These are phyloP conservation scores for Mortierella sp. DNA, from an alignment of 371 early-diverging fungal species.

Conservation along the genomic window DNA sequence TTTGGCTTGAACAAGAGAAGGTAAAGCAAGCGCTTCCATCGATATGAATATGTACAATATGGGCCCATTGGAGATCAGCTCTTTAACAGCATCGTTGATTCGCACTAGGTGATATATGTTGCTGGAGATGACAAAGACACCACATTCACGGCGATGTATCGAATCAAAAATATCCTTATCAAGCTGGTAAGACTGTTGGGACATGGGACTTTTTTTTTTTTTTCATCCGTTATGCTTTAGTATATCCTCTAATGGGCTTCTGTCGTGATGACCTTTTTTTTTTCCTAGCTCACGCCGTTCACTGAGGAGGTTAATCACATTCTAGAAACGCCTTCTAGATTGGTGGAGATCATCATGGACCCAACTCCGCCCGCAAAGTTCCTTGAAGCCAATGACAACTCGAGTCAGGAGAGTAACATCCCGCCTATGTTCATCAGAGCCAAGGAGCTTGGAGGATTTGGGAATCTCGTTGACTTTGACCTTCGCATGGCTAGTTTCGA, in stretches of 20 bases:
- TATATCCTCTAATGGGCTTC: too few relatives aligned
- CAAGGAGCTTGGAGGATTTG: constrained; percentile 13
- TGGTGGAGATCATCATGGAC: constrained; percentile 16
- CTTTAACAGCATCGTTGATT: background rate
- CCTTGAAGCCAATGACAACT: background rate
- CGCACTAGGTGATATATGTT: constrained; percentile 6
- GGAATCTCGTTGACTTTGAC: constrained; percentile 20
- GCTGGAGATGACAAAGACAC: constrained; percentile 19
- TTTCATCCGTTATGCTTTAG: too few relatives aligned
- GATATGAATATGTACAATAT: background rate
- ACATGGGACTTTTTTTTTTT: background rate
- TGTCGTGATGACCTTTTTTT: background rate
- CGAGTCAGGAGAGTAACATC: background rate
- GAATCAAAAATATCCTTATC: constrained; percentile 37
- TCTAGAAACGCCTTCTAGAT: constrained; percentile 41
- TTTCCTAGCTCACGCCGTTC: constrained; percentile 4
- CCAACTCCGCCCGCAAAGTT: constrained; percentile 4
- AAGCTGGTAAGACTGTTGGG: constrained; percentile 17
- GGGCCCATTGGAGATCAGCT: too few relatives aligned
- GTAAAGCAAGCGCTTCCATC: background rate
- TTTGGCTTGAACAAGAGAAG: constrained; percentile 33
- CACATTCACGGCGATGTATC: constrained; percentile 21
- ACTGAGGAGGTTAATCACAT: constrained; percentile 16
- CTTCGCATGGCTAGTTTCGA: constrained; percentile 8
- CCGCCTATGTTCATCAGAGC: constrained; percentile 12